Evolutionary conservation across 2,329 filamentous ascomycete species (phyloP).

Genomic region (Gyromitra esculenta): DNA sequence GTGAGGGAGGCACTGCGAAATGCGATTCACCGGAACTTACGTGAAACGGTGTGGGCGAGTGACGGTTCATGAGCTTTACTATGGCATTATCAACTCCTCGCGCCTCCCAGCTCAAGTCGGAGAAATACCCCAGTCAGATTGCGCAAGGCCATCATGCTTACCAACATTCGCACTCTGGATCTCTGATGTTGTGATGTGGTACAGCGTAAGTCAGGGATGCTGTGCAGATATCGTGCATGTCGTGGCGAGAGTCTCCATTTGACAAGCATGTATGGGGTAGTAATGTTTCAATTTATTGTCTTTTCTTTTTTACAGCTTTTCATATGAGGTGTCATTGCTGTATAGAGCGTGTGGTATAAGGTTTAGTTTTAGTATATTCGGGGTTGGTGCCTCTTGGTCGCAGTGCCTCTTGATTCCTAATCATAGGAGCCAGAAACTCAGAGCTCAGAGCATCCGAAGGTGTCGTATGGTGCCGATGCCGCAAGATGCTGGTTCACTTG

Average conservation of each 20-base stretch:
- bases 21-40: not conserved
- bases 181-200: not conserved
- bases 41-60: not conserved
- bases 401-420: too few species aligned
- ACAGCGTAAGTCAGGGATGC: not conserved
- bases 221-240: not conserved
- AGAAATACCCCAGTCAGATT: not conserved
- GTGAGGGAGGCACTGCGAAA: not conserved
- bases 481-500: too few species aligned
- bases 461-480: too few species aligned
- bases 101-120: too few species aligned
- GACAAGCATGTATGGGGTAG: not conserved
- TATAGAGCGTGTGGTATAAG: not conserved
- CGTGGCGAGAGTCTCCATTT: not conserved
- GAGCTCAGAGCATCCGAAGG: too few species aligned
- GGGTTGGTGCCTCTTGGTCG: too few species aligned
- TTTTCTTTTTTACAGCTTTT: not conserved
- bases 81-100: not conserved
- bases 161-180: not conserved
- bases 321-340: not conserved
- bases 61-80: not conserved
- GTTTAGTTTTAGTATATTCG: too few species aligned
- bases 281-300: not conserved
- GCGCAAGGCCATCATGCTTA: not conserved
- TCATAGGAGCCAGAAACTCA: too few species aligned